These are phyloP conservation scores for Falciphora oryzae DNA, from an alignment of 2,329 filamentous ascomycete genomes.

Conservation along the genomic window DNA sequence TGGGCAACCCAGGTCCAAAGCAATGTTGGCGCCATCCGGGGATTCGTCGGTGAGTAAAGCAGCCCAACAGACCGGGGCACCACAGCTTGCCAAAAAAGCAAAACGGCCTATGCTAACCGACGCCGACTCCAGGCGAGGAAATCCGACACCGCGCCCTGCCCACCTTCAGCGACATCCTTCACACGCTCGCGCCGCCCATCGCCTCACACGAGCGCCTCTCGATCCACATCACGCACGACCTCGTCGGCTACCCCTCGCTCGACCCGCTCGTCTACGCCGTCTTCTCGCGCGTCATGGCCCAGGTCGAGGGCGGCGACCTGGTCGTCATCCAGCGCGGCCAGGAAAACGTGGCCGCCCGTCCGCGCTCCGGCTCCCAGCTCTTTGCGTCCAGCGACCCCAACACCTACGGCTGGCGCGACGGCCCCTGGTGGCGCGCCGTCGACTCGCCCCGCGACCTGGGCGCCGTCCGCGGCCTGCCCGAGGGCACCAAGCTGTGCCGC, in stretches of 20 bases:
- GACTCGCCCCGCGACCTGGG: slow-evolving; percentile 69
- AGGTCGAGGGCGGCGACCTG: slow-evolving; percentile 94
- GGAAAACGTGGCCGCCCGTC: slow-evolving; percentile 38
- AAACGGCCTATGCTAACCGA: neutral
- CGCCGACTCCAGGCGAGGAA: slow-evolving; percentile 64
- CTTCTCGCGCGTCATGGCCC: slow-evolving; percentile 95
- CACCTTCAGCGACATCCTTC: slow-evolving; percentile 89
- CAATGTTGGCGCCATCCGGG: slow-evolving; percentile 39
- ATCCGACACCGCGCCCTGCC: slow-evolving; percentile 80
- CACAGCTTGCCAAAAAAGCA: neutral
- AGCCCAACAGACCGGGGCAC: too few relatives aligned
- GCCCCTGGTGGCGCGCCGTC: slow-evolving; percentile 87
- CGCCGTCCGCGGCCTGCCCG: slow-evolving; percentile 70
- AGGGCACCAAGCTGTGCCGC: slow-evolving; percentile 86
- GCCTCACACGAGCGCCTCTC: slow-evolving; percentile 93
- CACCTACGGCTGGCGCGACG: slow-evolving; percentile 76
- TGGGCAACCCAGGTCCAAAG: slow-evolving; percentile 93
- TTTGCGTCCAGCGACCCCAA: slow-evolving; percentile 43
- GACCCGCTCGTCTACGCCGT: slow-evolving; percentile 88
- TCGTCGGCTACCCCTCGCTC: slow-evolving; percentile 88
- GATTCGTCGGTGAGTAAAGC: slow-evolving; percentile 7
- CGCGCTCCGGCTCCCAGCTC: neutral
- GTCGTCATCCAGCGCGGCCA: slow-evolving; percentile 90
- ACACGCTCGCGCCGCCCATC: slow-evolving; percentile 93
- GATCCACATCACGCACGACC: slow-evolving; percentile 95